Evolutionary conservation across 352 stramenopile genomes (phyloP), one percentile per base, ranked within the genome.

Genomic region (Pythium graminicola): DNA sequence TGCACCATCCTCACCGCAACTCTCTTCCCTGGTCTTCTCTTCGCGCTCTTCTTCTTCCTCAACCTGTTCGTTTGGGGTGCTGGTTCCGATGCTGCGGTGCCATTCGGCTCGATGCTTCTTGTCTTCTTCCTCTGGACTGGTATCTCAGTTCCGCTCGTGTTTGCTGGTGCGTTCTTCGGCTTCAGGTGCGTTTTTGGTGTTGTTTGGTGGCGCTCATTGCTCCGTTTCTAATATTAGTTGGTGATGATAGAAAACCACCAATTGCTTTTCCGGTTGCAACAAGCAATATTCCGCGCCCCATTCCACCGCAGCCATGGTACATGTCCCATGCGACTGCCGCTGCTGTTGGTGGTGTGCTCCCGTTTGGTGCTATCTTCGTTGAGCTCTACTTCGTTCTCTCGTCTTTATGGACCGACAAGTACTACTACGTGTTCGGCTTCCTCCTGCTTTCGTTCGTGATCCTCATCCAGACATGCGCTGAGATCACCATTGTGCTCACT

Each of bases 351-450:
- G 97, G 97, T 17, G 91, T 99, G 53, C 74, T 99, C 2, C 97
- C 97, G 11, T 99, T 99, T 65, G 97, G 96, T 24, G 96, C 97
- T 7, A 98, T 98, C 80, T 99, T 99, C 70, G 96, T 99, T 26
- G 97, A 99, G 77, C 84, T 99, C 22, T 99, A 99, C 80, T 99
- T 99, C 70, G 98, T 99, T 62, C 73, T 99, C 23, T 96, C 92
- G 16, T 96, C 86, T 41, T 73, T 99, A 64, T 99, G 97, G 97
- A 98, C 97, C 62, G 90, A 97, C 82, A 97, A 98, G 69, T 99
- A 98, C 71, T 99, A 99, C 85, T 99, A 99, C 77, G 91, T 99
- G 9, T 99, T 99, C 76, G 96, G 96, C 50, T 99, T 99, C 76
- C 80, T 99, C 19, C 73, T 99, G 54, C 69, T 99, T 29, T 97